Percentiles rank a stretch among this genome's conserved stretches.
Conservation (phyloP, 1,284 basidiomycete species). For the Pseudozyma pruni region DNA sequence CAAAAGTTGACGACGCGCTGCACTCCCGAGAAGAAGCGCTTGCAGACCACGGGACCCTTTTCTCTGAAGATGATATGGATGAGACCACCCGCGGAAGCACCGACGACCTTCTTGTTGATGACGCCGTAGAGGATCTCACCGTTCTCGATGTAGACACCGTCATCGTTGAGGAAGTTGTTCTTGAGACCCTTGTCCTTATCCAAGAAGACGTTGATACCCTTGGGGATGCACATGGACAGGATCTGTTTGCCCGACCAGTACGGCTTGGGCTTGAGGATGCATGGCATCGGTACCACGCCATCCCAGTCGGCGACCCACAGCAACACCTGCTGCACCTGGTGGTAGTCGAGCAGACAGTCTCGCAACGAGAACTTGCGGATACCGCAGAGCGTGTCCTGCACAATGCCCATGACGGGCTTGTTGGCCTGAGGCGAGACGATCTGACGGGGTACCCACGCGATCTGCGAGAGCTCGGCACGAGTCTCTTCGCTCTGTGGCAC, state of each 20-base stretch:
- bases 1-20: conserved; percentile 98
- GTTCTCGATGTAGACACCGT: conserved; percentile 96
- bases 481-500: conserved; percentile 99
- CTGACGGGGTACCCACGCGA: conserved; percentile 99
- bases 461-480: conserved; percentile 95
- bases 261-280: conserved; percentile 95
- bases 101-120: conserved; percentile 98
- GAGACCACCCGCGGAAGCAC: conserved; percentile 86
- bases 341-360: conserved; percentile 71
- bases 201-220: conserved; percentile 87
- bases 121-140: conserved; percentile 95
- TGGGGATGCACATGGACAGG: conserved; percentile 89
- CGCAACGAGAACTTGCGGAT: conserved; percentile 96
- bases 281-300: conserved; percentile 88
- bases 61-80: conserved; percentile 98
- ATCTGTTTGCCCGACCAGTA: conserved; percentile 99
- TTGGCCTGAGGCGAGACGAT: conserved; percentile 99
- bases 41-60: conserved; percentile 92
- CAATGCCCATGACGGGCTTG: conserved; percentile 99
- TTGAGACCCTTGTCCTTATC: conserved; percentile 59
- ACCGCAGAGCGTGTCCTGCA: conserved; percentile 98
- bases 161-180: conserved; percentile 73
- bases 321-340: conserved; percentile 86
- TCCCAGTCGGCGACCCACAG: conserved; percentile 99
- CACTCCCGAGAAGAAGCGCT: conserved; percentile 89